Base-by-base conservation (phyloP, 345 rosid species). In the Pseudoturritis turrita region DNA sequence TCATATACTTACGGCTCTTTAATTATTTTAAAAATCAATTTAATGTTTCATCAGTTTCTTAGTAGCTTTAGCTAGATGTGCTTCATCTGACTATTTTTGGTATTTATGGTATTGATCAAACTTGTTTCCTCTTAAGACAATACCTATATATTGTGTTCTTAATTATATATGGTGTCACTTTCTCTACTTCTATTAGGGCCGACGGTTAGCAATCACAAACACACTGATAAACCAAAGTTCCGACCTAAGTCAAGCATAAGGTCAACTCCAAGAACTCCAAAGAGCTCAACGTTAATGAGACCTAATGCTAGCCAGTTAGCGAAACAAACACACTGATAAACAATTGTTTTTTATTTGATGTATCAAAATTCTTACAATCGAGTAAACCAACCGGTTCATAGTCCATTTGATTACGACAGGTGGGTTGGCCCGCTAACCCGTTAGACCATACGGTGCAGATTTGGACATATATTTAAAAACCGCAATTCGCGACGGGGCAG, bases 301-400 rank as follows among this genome's bases (percentile, higher is more conserved):
- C 97, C 97, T 60, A 95, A 98, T 35, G 89, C 89, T 77, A 88
- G 99, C 73, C 81, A 81, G 63, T 78, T 91, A 75, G 98, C 98
- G 11, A 95, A 91, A 83, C 98, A 89, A 83, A 86, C n/a, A n/a
- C n/a, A n/a, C n/a, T n/a, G n/a, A n/a, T n/a, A n/a, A n/a, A n/a
- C n/a, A n/a, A n/a, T n/a, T n/a, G n/a, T n/a, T n/a, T n/a, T n/a
- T n/a, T n/a, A n/a, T n/a, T n/a, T n/a, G n/a, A n/a, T n/a, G n/a
- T n/a, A n/a, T n/a, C n/a, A n/a, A n/a, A n/a, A n/a, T n/a, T n/a
- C n/a, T n/a, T n/a, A n/a, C n/a, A n/a, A n/a, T n/a, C n/a, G n/a
- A n/a, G n/a, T n/a, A n/a, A n/a, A n/a, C n/a, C n/a, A n/a, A n/a
- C n/a, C n/a, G n/a, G n/a, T n/a, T n/a, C n/a, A n/a, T n/a, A n/a